phyloP scores from a whole-genome alignment of 106 monocot species.

The Dendrobium chrysotoxum region DNA sequence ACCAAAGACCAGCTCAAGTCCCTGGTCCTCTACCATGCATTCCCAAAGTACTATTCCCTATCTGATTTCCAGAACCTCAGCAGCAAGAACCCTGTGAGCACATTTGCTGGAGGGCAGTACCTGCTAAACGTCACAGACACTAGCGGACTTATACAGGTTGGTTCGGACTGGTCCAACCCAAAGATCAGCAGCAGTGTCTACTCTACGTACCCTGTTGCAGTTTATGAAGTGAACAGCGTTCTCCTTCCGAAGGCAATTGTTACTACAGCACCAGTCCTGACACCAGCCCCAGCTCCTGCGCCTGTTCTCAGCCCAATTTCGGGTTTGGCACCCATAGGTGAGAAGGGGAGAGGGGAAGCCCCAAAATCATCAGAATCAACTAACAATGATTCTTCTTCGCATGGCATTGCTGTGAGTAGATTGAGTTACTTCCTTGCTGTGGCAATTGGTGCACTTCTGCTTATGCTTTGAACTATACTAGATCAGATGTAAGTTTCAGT shows the following conservation, averaged over 20 bases:
- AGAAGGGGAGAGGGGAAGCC: not conserved
- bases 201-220: conserved; percentile 57
- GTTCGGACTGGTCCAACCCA: conserved; percentile 67
- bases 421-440: not conserved
- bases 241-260: conserved; percentile 71
- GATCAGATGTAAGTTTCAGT: not conserved
- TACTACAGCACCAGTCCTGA: conserved; percentile 28
- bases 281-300: conserved; percentile 63
- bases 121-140: conserved; percentile 54
- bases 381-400: not conserved
- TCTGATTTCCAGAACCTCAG: conserved; percentile 78
- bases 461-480: not conserved
- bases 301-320: conserved; percentile 20
- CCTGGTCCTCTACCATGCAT: conserved; percentile 71
- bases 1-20: conserved; percentile 74
- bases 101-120: conserved; percentile 73
- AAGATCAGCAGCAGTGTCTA: conserved; percentile 83
- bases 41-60: conserved; percentile 80
- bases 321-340: not conserved
- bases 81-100: conserved; percentile 38
- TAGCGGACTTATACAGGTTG: conserved; percentile 43
- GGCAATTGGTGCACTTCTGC: not conserved
- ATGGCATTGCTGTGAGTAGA: not conserved
- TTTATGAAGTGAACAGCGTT: conserved; percentile 69
- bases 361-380: conserved; percentile 4